These are phyloP conservation scores for Gracilaria caudata DNA, from an alignment of 23 red algal genomes.

Conservation along the genomic window DNA sequence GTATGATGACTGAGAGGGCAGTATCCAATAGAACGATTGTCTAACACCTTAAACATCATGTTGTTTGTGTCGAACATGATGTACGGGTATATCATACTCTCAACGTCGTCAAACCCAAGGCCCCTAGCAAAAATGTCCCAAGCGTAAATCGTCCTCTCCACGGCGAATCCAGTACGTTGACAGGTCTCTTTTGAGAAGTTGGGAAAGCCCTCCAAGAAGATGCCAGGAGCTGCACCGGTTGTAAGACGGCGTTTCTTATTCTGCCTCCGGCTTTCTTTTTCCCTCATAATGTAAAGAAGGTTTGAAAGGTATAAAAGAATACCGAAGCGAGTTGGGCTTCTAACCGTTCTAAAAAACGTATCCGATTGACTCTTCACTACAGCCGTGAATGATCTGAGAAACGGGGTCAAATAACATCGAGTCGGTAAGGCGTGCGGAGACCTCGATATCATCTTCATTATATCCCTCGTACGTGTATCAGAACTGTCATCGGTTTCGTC, in stretches of 20 bases:
- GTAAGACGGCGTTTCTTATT: slow-evolving; percentile 3
- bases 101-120: slow-evolving; percentile 4
- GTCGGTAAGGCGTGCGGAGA: background rate
- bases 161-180: slow-evolving; percentile 11
- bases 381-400: background rate
- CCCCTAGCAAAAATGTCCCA: slow-evolving; percentile 31
- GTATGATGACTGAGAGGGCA: background rate
- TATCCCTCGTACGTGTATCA: background rate
- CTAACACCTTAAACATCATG: slow-evolving; percentile 1
- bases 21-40: background rate
- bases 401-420: background rate
- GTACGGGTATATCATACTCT: slow-evolving; percentile 18
- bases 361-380: slow-evolving; percentile 5
- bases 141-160: slow-evolving; percentile 2
- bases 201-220: background rate
- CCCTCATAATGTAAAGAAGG: background rate
- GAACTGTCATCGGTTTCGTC: background rate
- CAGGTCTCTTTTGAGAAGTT: background rate
- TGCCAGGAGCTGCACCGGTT: background rate
- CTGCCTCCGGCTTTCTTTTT: background rate
- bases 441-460: background rate
- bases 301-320: slow-evolving; percentile 6
- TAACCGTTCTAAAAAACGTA: background rate
- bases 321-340: background rate
- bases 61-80: slow-evolving; percentile 15